Percentiles rank a stretch among this genome's conserved stretches.
phyloP scores from a whole-genome alignment of 768 basidiomycete species.

The Pleurotus giganteus region DNA sequence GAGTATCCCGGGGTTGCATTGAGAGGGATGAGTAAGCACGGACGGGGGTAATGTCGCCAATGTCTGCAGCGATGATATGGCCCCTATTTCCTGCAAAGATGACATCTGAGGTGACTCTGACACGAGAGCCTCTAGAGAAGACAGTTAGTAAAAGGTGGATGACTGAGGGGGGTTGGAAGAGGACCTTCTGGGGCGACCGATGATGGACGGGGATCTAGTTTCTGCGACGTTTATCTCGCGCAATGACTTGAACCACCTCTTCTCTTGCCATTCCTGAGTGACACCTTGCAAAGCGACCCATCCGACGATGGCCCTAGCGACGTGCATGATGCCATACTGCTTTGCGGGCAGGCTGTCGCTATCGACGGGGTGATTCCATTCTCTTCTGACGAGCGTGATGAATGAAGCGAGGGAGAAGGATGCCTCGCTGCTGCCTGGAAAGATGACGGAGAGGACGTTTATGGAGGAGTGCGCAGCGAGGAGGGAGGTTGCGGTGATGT shows the following conservation, averaged over 20 bases:
- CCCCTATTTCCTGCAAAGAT: constrained; percentile 65
- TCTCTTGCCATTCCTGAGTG: constrained; percentile 79
- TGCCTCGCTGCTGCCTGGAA: constrained; percentile 74
- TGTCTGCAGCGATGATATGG: constrained; percentile 79
- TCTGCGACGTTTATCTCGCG: constrained; percentile 58
- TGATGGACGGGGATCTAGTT: constrained; percentile 22
- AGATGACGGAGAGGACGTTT: constrained; percentile 68
- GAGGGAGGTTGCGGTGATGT: constrained; percentile 72
- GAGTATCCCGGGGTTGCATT: neutral
- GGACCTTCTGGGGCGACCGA: constrained; percentile 32
- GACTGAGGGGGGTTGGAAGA: neutral
- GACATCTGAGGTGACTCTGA: constrained; percentile 72
- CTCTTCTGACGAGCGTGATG: constrained; percentile 74
- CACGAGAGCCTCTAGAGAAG: constrained; percentile 44
- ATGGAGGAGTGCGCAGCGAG: constrained; percentile 74
- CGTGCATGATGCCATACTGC: constrained; percentile 61
- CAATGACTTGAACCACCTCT: constrained; percentile 62
- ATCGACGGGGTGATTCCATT: constrained; percentile 61
- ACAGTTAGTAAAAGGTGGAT: neutral
- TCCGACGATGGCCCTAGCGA: constrained; percentile 68
- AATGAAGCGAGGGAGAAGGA: constrained; percentile 81
- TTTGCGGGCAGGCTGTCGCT: constrained; percentile 55
- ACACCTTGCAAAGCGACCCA: constrained; percentile 83
- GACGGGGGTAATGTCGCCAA: constrained; percentile 59
- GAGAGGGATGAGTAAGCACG: constrained; percentile 29